phyloP scores from a whole-genome alignment of 2,329 filamentous ascomycete genomes.

The Botryosphaeria agaves region DNA sequence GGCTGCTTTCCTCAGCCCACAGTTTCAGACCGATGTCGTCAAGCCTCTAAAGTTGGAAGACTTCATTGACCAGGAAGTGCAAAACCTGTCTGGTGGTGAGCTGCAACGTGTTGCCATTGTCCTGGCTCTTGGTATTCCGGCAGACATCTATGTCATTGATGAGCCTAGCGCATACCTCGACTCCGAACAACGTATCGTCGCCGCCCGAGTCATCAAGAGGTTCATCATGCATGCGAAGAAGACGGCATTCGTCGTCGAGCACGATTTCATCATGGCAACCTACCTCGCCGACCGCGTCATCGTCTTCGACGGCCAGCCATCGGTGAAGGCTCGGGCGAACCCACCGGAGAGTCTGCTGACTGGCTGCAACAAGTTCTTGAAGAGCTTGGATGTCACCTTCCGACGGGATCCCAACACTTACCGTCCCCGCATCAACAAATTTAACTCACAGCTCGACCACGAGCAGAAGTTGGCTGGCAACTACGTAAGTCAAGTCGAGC shows the following conservation, averaged over 20 bases:
- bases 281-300: slow-evolving; percentile 86
- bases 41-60: slow-evolving; percentile 98
- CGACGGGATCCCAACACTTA: slow-evolving; percentile 91
- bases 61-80: slow-evolving; percentile 98
- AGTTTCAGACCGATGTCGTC: slow-evolving; percentile 99
- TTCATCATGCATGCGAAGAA: slow-evolving; percentile 99
- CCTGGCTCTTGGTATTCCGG: slow-evolving; percentile 82
- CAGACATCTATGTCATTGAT: slow-evolving; percentile 97
- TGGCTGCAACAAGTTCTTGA: slow-evolving; percentile 90
- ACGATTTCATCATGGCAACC: slow-evolving; percentile 97
- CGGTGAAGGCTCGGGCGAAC: slow-evolving; percentile 75
- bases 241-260: slow-evolving; percentile 97
- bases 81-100: slow-evolving; percentile 98
- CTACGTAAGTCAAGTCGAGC: slow-evolving; percentile 44
- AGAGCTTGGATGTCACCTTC: slow-evolving; percentile 97
- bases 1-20: slow-evolving; percentile 83
- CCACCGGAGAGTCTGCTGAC: slow-evolving; percentile 80
- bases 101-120: slow-evolving; percentile 98
- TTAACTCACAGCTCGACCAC: slow-evolving; percentile 86
- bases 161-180: slow-evolving; percentile 96
- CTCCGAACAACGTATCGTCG: slow-evolving; percentile 97
- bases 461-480: slow-evolving; percentile 91
- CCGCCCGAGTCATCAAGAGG: slow-evolving; percentile 93
- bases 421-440: slow-evolving; percentile 97
- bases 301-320: slow-evolving; percentile 91